A percentile compares a stretch with the other conserved stretches of the same genome.
These are phyloP conservation scores for Sporothrix pallida DNA, from an alignment of 2,329 filamentous ascomycete genomes.

Conservation along the genomic window DNA sequence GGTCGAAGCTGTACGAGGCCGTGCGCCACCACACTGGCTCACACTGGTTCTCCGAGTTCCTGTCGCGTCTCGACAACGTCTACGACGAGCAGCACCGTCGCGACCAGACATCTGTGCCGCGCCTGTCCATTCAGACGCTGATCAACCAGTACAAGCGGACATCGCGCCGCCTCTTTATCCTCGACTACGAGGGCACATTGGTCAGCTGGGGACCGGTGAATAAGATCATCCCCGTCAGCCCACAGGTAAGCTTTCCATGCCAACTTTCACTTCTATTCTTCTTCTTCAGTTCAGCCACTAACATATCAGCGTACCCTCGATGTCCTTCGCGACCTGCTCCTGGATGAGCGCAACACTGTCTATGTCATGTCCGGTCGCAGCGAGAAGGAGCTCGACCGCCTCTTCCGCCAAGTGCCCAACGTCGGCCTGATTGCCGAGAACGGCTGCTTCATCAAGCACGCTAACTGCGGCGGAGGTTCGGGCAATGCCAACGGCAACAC, in stretches of 20 bases:
- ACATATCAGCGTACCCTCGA: conserved; percentile 72
- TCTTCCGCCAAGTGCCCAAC: conserved; percentile 82
- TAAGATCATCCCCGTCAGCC: conserved; percentile 83
- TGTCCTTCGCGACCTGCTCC: conserved; percentile 78
- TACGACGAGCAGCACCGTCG: conserved; percentile 85
- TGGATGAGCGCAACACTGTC: conserved; percentile 81
- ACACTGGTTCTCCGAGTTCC: conserved; percentile 82
- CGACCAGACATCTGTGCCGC: conserved; percentile 84
- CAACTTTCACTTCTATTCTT: too few relatives aligned
- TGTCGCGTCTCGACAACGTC: conserved; percentile 71
- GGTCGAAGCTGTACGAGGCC: conserved; percentile 72
- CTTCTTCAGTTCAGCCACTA: not conserved
- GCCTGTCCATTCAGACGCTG: conserved; percentile 73
- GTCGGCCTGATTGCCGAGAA: conserved; percentile 94
- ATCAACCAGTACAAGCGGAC: conserved; percentile 69
- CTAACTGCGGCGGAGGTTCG: conserved; percentile 3
- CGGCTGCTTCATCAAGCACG: conserved; percentile 84
- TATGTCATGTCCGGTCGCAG: conserved; percentile 93
- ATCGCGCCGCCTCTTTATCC: conserved; percentile 76
- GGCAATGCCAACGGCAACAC: conserved; percentile 55
- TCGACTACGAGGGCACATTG: conserved; percentile 93
- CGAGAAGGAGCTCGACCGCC: conserved; percentile 83
- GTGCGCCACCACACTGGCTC: conserved; percentile 83
- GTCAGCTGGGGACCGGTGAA: conserved; percentile 85
- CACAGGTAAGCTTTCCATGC: conserved; percentile 44